Evolutionary conservation across 441 rosid species (phyloP).

Genomic region (Syzygium syzygioides): DNA sequence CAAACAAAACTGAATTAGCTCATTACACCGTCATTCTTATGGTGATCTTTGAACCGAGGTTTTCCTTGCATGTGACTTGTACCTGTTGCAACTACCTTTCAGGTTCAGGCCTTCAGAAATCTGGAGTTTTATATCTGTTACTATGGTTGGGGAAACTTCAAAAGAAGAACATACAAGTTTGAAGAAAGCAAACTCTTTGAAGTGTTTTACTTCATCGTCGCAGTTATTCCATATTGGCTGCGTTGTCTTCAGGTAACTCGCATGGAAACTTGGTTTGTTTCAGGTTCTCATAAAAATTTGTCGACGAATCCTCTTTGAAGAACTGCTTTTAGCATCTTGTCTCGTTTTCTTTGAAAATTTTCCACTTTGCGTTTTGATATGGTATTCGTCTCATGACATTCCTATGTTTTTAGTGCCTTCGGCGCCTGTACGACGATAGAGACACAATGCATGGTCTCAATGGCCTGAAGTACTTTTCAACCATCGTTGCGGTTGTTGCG

Average conservation of each 20-base stretch:
- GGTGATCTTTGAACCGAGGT: background rate
- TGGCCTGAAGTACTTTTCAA: conserved; percentile 49
- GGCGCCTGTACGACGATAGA: conserved; percentile 55
- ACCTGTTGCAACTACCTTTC: background rate
- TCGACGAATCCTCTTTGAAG: background rate
- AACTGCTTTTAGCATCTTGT: background rate
- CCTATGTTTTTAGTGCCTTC: conserved; percentile 35
- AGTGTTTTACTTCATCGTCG: conserved; percentile 39
- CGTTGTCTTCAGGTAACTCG: conserved; percentile 63
- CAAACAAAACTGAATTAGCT: background rate
- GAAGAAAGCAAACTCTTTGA: conserved; percentile 34
- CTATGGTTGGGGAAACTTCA: conserved; percentile 76
- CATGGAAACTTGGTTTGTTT: background rate
- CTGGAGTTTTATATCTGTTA: conserved; percentile 69
- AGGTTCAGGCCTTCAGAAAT: conserved; percentile 77
- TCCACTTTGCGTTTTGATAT: background rate
- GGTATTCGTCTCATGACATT: background rate
- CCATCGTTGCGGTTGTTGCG: conserved; percentile 43
- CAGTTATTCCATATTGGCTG: conserved; percentile 70
- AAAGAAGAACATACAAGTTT: conserved; percentile 45
- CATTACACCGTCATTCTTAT: background rate
- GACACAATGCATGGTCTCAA: conserved; percentile 33
- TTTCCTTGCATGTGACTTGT: background rate
- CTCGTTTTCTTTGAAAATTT: too few relatives aligned
- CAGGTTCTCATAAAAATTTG: background rate